Evolutionary conservation across 23 red algal species (phyloP).

Genomic region (Gracilaria vermiculophylla): DNA sequence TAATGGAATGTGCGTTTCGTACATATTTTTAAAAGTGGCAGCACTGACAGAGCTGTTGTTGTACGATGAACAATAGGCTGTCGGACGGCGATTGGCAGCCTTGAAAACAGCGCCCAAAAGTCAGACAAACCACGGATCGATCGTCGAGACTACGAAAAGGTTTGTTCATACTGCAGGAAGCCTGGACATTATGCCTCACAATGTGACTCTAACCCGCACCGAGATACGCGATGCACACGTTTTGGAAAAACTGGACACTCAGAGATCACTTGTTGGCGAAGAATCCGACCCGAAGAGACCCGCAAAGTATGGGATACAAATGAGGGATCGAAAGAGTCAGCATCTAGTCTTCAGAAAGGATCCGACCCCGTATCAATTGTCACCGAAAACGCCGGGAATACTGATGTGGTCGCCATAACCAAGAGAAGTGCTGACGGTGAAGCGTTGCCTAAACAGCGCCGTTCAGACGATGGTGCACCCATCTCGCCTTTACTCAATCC

Average conservation of each 20-base stretch:
- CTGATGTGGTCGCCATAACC: not conserved
- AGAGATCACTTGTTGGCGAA: not conserved
- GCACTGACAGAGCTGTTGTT: too few species aligned
- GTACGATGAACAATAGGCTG: too few species aligned
- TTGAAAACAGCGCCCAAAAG: too few species aligned
- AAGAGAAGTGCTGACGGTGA: not conserved
- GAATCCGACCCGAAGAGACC: not conserved
- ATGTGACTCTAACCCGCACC: not conserved
- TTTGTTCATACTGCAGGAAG: not conserved
- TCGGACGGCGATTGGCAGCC: too few species aligned
- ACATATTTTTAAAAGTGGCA: too few species aligned
- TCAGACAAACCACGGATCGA: not conserved
- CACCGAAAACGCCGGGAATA: not conserved
- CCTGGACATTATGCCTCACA: not conserved
- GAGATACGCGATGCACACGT: not conserved
- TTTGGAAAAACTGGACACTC: conserved; percentile 27
- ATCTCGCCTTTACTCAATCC: not conserved
- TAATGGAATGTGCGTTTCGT: too few species aligned
- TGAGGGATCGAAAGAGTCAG: not conserved
- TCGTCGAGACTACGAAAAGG: not conserved
- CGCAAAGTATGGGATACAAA: not conserved
- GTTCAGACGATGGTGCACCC: not conserved
- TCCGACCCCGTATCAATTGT: not conserved
- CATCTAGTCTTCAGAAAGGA: not conserved
- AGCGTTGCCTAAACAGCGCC: not conserved